A percentile compares a stretch with the other conserved stretches of the same genome.
These are phyloP conservation scores for Cryptosporidium xiaoi DNA, from an alignment of 169 alveolate species.

Conservation along the genomic window DNA sequence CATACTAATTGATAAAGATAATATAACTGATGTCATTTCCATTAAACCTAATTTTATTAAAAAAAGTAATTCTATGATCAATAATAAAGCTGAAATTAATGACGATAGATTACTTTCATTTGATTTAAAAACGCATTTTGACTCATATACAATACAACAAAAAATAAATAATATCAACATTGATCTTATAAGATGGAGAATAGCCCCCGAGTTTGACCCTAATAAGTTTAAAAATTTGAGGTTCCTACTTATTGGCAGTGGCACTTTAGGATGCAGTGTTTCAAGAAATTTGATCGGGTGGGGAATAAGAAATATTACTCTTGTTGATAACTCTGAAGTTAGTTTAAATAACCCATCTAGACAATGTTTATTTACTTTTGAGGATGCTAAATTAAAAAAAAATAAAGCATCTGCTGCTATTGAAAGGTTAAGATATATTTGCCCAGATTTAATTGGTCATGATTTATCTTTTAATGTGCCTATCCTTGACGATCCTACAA, in stretches of 20 bases:
- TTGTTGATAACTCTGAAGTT: conserved; percentile 89
- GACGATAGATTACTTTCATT: neutral
- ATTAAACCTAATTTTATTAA: neutral
- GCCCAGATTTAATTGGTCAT: conserved; percentile 84
- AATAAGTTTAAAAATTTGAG: conserved; percentile 78
- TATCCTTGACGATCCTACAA: conserved; percentile 89
- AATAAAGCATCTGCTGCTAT: conserved; percentile 88
- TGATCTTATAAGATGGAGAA: conserved; percentile 91
- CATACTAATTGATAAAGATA: neutral
- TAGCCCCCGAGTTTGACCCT: conserved; percentile 84
- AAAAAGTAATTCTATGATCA: neutral
- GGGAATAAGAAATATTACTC: conserved; percentile 89
- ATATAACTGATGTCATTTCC: neutral
- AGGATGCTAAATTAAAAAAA: conserved; percentile 82
- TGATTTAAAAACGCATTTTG: conserved; percentile 33
- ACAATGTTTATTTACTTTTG: conserved; percentile 87
- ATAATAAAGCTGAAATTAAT: neutral
- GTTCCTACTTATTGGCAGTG: conserved; percentile 87
- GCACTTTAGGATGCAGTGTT: conserved; percentile 82
- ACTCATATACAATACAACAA: conserved; percentile 19
- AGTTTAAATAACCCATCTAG: conserved; percentile 90
- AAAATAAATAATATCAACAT: conserved; percentile 79
- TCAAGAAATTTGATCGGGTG: conserved; percentile 88
- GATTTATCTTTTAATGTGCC: conserved; percentile 86
- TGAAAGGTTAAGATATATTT: conserved; percentile 83